Percentiles rank a stretch among this genome's conserved stretches.
phyloP scores from a whole-genome alignment of 306 rosid species.

The Malus asiatica region DNA sequence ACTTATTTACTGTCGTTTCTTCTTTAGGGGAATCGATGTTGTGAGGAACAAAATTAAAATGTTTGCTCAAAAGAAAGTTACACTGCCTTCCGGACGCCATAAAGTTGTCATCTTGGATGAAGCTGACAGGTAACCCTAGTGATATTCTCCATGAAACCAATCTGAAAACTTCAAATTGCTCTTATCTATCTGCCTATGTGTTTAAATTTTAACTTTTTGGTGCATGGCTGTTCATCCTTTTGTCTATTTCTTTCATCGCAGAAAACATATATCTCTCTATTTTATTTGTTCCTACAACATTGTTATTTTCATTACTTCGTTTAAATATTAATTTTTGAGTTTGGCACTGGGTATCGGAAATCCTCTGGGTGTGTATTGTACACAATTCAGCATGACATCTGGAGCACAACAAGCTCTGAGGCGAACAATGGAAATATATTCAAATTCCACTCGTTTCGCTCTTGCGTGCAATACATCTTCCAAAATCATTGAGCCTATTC shows the following conservation, averaged over 20 bases:
- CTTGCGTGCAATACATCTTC: constrained; percentile 92
- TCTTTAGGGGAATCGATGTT: constrained; percentile 82
- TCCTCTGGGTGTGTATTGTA: not conserved
- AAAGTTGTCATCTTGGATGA: constrained; percentile 85
- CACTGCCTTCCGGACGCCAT: constrained; percentile 76
- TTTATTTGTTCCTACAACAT: not conserved
- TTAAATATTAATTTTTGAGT: too few species aligned
- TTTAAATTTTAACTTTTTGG: not conserved
- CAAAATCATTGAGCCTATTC: constrained; percentile 93
- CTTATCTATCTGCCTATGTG: not conserved
- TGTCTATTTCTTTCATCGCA: not conserved
- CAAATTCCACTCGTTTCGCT: constrained; percentile 87
- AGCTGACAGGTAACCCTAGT: constrained; percentile 71
- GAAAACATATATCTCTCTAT: not conserved
- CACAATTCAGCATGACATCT: constrained; percentile 69
- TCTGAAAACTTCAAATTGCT: not conserved
- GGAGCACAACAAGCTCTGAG: constrained; percentile 98
- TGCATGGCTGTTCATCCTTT: not conserved
- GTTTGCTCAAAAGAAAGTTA: constrained; percentile 94
- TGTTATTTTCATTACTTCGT: not conserved
- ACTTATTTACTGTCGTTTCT: not conserved
- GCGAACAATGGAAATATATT: constrained; percentile 93
- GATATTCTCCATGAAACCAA: not conserved
- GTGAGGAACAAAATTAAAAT: constrained; percentile 96
- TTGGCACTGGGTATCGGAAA: not conserved